Percentiles rank a stretch among this genome's conserved stretches.
phyloP scores from a whole-genome alignment of 2,329 filamentous ascomycete species.

The Trichoderma asperellum region DNA sequence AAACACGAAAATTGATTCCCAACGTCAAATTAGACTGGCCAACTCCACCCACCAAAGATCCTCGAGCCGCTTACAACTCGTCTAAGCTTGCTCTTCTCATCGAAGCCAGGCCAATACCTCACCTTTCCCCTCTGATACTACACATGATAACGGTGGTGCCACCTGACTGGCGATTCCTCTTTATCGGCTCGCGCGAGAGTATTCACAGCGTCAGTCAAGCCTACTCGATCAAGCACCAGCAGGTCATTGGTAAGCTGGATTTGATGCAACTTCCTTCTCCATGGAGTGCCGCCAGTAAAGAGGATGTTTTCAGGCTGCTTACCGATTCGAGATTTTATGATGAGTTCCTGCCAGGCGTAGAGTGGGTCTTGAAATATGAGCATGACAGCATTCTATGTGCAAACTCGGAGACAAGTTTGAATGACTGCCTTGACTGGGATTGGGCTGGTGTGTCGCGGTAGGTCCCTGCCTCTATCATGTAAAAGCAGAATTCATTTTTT shows the following conservation, averaged over 20 bases:
- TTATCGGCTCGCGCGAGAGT: conserved; percentile 57
- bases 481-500: too few relatives aligned
- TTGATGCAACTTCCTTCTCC: conserved; percentile 53
- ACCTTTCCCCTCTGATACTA: conserved; percentile 56
- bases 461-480: neutral
- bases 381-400: conserved; percentile 61
- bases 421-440: conserved; percentile 58
- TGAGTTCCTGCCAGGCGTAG: conserved; percentile 53
- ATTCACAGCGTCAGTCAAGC: conserved; percentile 50
- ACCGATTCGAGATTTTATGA: conserved; percentile 59
- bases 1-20: conserved; percentile 47
- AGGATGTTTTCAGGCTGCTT: conserved; percentile 53
- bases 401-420: conserved; percentile 55
- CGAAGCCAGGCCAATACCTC: conserved; percentile 54
- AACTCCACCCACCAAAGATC: conserved; percentile 36
- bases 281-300: conserved; percentile 52
- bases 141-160: conserved; percentile 62
- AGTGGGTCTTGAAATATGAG: conserved; percentile 60
- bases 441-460: conserved; percentile 59
- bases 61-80: conserved; percentile 48
- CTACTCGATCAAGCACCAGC: conserved; percentile 53
- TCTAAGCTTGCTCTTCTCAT: conserved; percentile 61
- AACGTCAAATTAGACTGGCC: conserved; percentile 48
- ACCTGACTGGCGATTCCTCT: conserved; percentile 60
- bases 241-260: conserved; percentile 56